Evolutionary conservation across 139 green algal genomes (phyloP), one percentile per base, ranked within the genome.

Genomic region (Asterochloris sp.): DNA sequence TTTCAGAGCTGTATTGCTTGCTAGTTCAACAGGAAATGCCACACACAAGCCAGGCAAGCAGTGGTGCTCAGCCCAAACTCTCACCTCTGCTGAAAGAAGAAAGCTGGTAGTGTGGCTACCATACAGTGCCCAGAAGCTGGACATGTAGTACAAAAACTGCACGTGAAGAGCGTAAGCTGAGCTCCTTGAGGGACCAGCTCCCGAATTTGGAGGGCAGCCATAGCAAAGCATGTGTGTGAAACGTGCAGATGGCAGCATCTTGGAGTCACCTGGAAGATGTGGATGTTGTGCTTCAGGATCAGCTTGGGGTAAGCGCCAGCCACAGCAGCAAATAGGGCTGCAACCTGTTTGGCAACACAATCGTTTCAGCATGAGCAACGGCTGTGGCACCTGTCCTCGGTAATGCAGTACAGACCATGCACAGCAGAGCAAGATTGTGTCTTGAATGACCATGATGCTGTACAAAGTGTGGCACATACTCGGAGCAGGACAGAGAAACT

Each of bases 91-190:
- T 27, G 81, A 64, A 0, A 84, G 73, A 14, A 84, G 73, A 27
- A 84, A 84, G 29, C 12, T 38, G 27, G 81, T 84, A 21, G 81
- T 84, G 62, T 84, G 81, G 19, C 61, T 76, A 62, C 81, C 81
- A 69, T 28, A 84, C 27, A 84, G 73, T 16, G 61, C 81, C 62
- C 68, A 84, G 81, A 84, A 84, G 62, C n/a, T 68, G 29, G 60
- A 75, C 73, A 84, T 80, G 62, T 84, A 84, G 81, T 84, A 83
- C 24, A 83, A 16, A 62, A 81, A 81, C 68, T 83, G 79, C 38
- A 54, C 6, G 38, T 54, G 38, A 54, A 54, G 38, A 6, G 38
- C 2, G 38, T 54, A 54, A 54, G 38, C 38, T 54, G 38, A 54
- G 38, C 38, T 54, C 4, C 2, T 6, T 54, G 38, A 54, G 16